Evolutionary conservation across 805 yeast species (phyloP), one percentile per base, ranked within the genome.

Genomic region (Metschnikowia sp.): DNA sequence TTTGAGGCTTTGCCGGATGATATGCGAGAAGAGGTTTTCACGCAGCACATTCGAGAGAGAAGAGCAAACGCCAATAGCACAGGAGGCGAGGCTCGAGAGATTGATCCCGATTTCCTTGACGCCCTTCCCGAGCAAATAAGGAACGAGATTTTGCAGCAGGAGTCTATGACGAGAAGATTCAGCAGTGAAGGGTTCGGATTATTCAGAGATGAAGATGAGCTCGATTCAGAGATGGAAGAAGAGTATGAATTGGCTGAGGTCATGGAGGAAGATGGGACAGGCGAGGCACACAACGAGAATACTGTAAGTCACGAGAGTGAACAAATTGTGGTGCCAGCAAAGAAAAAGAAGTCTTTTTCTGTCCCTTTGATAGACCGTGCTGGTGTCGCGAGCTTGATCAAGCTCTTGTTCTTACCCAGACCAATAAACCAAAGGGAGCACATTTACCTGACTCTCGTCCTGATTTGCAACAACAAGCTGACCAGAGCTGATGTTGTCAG

Each of bases 1-100:
- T 72, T 91, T 50, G 86, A 84, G 57, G 97, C 96, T 0, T 74
- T 91, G 33, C 97, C 97, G 0, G 96, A 88, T 38, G 94, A 88
- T 44, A 86, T 91, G 87, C 74, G 97, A 42, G 96, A 89, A 52
- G 97, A 91, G 59, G 97, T 90, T 0, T 83, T 88, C 60, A 81
- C 91, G 0, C 92, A 89, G 52, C 96, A 90, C 59, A 71, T 89
- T 7, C 71, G 90, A 36, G 94, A 88, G 55, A 72, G 91, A 49
- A 74, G 94, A 50, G 84, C 75, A 74, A 38, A 80, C 72, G 69
- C 87, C 52, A 51, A 77, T 1, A 61, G 68, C 11, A 36, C 68
- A 51, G 61, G 81, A 0, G 61, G 66, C 1, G 69, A 75, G 11
- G 70, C 79, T 3, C 70, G 88, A 29, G 96, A 86, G 55, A 78